A percentile compares a stretch with the other conserved stretches of the same genome.
These are phyloP conservation scores for Podila verticillata DNA, from an alignment of 192 early-diverging fungal genomes.

Conservation along the genomic window DNA sequence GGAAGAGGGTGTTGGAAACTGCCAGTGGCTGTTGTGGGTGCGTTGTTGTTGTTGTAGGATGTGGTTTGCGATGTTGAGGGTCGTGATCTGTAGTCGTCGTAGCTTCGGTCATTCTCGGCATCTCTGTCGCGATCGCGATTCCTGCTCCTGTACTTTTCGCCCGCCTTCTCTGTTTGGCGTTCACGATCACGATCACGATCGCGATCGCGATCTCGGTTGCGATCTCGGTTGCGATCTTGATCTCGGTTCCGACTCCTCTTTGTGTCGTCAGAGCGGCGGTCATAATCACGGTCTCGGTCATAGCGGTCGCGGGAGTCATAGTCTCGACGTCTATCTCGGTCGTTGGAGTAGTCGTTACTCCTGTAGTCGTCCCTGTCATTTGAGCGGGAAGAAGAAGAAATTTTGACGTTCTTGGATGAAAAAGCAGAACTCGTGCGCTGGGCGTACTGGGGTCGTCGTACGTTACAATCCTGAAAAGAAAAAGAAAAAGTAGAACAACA, in stretches of 20 bases:
- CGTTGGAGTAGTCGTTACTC: background rate
- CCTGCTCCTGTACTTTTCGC: background rate
- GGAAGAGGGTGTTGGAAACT: background rate
- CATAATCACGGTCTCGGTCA: background rate
- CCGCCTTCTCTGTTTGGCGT: background rate
- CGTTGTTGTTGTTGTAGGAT: background rate
- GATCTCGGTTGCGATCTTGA: conserved; percentile 1
- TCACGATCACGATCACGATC: conserved; percentile 1
- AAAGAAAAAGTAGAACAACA: background rate
- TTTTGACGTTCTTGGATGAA: background rate
- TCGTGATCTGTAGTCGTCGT: background rate
- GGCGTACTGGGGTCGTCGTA: conserved; percentile 11
- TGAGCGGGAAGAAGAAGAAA: background rate
- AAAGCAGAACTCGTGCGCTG: conserved; percentile 4
- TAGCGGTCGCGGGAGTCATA: background rate
- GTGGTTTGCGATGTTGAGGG: too few relatives aligned
- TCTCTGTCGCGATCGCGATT: conserved; percentile 19
- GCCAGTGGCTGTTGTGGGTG: background rate
- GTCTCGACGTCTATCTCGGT: background rate
- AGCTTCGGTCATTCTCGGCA: background rate
- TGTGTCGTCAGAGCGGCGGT: conserved; percentile 4
- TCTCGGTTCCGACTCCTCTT: conserved; percentile 2
- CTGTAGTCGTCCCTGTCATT: background rate
- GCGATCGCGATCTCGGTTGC: background rate
- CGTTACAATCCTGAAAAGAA: conserved; percentile 10